Conservation (phyloP, 2,329 filamentous ascomycete genomes). For the Paecilomyces dactylethromorphus region DNA sequence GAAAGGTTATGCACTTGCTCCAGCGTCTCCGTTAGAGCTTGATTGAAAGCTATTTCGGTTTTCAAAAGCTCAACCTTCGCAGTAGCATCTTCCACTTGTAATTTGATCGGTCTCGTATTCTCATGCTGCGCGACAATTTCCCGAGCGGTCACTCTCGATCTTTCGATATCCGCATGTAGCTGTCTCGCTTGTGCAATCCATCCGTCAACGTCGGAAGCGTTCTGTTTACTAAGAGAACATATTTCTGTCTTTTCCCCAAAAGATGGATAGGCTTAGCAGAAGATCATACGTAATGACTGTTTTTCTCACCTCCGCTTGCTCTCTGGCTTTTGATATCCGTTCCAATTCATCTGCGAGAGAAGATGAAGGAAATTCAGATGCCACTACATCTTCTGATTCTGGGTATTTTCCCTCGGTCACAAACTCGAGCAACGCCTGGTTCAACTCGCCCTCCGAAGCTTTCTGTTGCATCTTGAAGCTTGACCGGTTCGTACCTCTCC, state of each 20-base stretch:
- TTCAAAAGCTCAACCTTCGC: conserved; percentile 51
- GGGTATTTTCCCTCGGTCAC: conserved; percentile 52
- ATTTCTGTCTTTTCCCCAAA: conserved; percentile 56
- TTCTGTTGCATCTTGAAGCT: conserved; percentile 27
- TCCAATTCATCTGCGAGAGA: conserved; percentile 45
- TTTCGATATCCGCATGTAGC: conserved; percentile 77
- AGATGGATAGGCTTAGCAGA: background rate
- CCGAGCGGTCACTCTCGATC: conserved; percentile 69
- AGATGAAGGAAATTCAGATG: conserved; percentile 44
- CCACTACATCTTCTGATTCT: conserved; percentile 49
- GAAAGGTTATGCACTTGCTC: conserved; percentile 47
- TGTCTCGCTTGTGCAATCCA: conserved; percentile 83
- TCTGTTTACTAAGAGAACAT: conserved; percentile 66
- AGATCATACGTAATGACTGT: background rate
- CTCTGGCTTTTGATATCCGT: conserved; percentile 45
- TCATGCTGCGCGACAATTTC: conserved; percentile 76
- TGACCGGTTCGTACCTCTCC: background rate
- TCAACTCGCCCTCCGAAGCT: conserved; percentile 38
- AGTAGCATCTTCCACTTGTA: conserved; percentile 55
- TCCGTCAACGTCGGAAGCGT: conserved; percentile 69
- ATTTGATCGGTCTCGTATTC: conserved; percentile 56
- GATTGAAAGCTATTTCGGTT: conserved; percentile 55
- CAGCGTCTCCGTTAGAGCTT: conserved; percentile 44
- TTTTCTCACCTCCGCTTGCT: conserved; percentile 46
- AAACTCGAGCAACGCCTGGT: conserved; percentile 59